Evolutionary conservation across 1,139 yeast species (phyloP), one percentile per base, ranked within the genome.

Genomic region (Scheffersomyces stambukii): DNA sequence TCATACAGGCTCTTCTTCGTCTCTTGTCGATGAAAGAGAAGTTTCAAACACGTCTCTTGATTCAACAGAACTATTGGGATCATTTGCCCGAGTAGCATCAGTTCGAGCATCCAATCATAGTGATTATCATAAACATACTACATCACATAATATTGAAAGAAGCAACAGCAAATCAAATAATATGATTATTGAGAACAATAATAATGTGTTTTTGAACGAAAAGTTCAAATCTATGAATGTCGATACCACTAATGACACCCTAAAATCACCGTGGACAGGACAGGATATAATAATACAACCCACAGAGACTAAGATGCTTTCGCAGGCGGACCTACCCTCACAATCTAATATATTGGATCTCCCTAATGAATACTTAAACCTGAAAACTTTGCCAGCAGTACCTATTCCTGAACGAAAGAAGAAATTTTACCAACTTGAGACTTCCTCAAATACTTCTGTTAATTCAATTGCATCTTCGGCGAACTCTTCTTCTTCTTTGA

Each of bases 101-200:
- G 64, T 64, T 2, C 46, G 66, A 27, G 47, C 71, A 1, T 52
- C 63, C 1, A 43, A 56, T 6, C 46, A 57, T 33, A 52, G 48
- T 24, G 71, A 66, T 40, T 65, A 61, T 38, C 64, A 66, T 37
- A 45, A 50, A 30, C 63, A 54, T 30, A 59, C 66, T 3, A 54
- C 58, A 1, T 40, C 49, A 5, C 66, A 60, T 32, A 63, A 62
- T 37, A 31, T 28, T 24, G 36, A 29, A 16, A 14, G 38, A 16
- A 23, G 28, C 31, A 23, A 36, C 16, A 25, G 41, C 30, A 31
- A 29, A 23, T 5, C 8, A 12, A 10, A 16, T n/a, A 10, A 27
- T 9, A 28, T 32, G 30, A 27, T 36, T 22, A 13, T 39, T 20
- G 38, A 36, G 31, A 49, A 51, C 23, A 54, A 54, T 28, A 41